Base-by-base conservation (phyloP, 2,329 filamentous ascomycete genomes). In the Beauveria varroae region DNA sequence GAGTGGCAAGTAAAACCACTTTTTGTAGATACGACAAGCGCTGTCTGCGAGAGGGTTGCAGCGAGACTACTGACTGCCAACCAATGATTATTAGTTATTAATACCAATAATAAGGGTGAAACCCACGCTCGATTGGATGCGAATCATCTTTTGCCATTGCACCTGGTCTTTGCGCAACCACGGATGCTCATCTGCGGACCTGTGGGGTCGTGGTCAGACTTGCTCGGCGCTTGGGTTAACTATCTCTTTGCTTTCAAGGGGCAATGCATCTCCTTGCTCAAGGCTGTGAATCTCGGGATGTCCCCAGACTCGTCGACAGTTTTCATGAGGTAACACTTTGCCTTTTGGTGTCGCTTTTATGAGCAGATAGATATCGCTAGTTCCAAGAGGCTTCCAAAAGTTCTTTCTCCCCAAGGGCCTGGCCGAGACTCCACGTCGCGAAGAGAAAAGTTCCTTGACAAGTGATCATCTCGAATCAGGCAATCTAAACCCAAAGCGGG, bases 341-440 rank as follows among this genome's bases (percentile, higher is more conserved):
- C 30, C 30, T 44, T n/a, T 34, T 22, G 16, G 26, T 37, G 9
- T 43, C 56, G 30, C 26, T 43, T 9, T 14, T 24, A 16, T 37
- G 20, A 54, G 30, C 9, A 18, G 18, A 41, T 40, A 3, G 24
- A 5, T n/a, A 28, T 14, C 37, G 12, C 49, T 60, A 34, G n/a
- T 46, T 47, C 26, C 3, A 14, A 6, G 57, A 53, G 49, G 40
- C 50, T 60, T 60, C 57, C 57, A 60, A 60, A 60, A 60, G 57
- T 60, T 60, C 57, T 47, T 46, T 22, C 40, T 18, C 14, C 14
- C 30, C 20, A 40, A n/a, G 24, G 56, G 24, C 14, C 26, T 20
- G 51, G 34, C 16, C 5, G 16, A 30, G 12, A 22, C n/a, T 26
- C 55, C 43, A 57, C 41, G 41, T 10, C 34, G 18, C 55, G 3